Conservation (phyloP, 2,329 filamentous ascomycete genomes). For the Endoconidiophora laricicola region DNA sequence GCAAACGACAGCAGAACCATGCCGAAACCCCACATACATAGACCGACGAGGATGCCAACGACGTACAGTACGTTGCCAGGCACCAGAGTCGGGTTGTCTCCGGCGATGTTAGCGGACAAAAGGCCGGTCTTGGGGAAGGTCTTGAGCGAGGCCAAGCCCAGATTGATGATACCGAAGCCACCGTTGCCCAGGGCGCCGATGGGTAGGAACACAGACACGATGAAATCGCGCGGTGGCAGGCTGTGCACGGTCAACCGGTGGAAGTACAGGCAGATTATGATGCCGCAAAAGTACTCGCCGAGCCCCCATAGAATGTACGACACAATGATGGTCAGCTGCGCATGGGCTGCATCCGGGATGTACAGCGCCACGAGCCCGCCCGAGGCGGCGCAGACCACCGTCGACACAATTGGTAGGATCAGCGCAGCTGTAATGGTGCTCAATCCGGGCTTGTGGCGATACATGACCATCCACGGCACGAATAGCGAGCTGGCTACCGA, state of each 20-base stretch:
- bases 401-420: slow-evolving; percentile 50
- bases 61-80: slow-evolving; percentile 40
- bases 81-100: slow-evolving; percentile 5
- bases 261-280: slow-evolving; percentile 53
- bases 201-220: slow-evolving; percentile 51
- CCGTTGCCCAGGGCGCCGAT: slow-evolving; percentile 51
- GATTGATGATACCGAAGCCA: slow-evolving; percentile 39
- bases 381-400: slow-evolving; percentile 47
- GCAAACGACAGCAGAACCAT: slow-evolving; percentile 29
- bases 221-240: slow-evolving; percentile 47
- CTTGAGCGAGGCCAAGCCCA: slow-evolving; percentile 30
- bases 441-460: slow-evolving; percentile 29
- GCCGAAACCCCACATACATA: slow-evolving; percentile 30
- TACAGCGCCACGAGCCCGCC: slow-evolving; percentile 46
- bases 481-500: slow-evolving; percentile 36
- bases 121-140: slow-evolving; percentile 24
- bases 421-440: slow-evolving; percentile 46
- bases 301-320: slow-evolving; percentile 55
- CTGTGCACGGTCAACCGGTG: slow-evolving; percentile 50
- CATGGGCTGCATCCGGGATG: slow-evolving; percentile 38
- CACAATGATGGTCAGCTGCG: slow-evolving; percentile 43
- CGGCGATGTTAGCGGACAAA: slow-evolving; percentile 22
- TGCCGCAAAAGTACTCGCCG: slow-evolving; percentile 40
- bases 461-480: slow-evolving; percentile 40
- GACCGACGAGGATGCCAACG: slow-evolving; percentile 31